phyloP scores from a whole-genome alignment of 768 basidiomycete species.

The Cystobasidium ongulense region DNA sequence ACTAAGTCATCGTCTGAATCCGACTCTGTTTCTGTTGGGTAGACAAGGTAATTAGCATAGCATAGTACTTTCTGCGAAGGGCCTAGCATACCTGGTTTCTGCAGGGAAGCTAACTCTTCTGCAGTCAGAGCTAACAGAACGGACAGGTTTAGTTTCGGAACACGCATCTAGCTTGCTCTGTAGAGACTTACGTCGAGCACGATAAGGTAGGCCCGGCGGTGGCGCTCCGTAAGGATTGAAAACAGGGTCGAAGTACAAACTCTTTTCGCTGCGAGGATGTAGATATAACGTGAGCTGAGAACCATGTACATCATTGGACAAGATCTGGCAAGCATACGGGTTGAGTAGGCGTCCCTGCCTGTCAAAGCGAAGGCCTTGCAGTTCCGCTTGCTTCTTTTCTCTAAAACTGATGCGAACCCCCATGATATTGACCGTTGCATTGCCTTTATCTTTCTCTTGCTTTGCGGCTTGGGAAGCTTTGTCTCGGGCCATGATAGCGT shows the following conservation, averaged over 20 bases:
- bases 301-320: neutral
- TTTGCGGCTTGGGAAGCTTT: constrained; percentile 40
- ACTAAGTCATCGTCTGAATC: constrained; percentile 59
- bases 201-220: constrained; percentile 95
- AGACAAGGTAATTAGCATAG: neutral
- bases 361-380: constrained; percentile 53
- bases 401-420: neutral
- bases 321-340: constrained; percentile 48
- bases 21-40: neutral
- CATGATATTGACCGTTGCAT: constrained; percentile 1
- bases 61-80: neutral
- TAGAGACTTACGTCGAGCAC: constrained; percentile 63
- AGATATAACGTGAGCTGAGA: neutral
- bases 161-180: neutral
- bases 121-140: constrained; percentile 17
- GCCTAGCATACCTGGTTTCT: neutral
- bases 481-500: constrained; percentile 45
- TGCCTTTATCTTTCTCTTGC: constrained; percentile 53
- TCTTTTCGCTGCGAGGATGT: constrained; percentile 52
- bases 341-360: constrained; percentile 76
- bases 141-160: too few species aligned
- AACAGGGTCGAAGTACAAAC: constrained; percentile 82
- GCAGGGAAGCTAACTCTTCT: constrained; percentile 25
- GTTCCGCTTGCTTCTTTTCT: constrained; percentile 4
- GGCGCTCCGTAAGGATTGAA: constrained; percentile 67